Base-by-base conservation (phyloP, 2,329 filamentous ascomycete genomes). In the Cladosporium sp. region DNA sequence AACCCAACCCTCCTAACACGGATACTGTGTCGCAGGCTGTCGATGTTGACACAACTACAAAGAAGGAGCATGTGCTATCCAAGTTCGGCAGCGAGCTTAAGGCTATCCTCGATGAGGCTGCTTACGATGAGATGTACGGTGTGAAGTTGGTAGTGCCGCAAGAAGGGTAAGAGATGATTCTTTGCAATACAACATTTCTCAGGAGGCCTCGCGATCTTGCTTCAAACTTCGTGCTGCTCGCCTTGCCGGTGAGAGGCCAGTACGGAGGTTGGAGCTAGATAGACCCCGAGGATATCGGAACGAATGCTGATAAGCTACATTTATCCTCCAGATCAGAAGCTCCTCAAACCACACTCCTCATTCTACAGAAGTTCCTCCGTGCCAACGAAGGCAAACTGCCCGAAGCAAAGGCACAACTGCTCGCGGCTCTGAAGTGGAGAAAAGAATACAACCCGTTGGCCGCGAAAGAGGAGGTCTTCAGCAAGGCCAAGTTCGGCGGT, bases 331-430 rank as follows among this genome's bases (percentile, higher is more conserved):
- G 66, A 26, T 70, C 72, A 57, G 71, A 73, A 18, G 71, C 74
- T 47, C 84, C 92, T 73, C 84, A 93, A 62, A 91, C 91, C 64
- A 93, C 91, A 58, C 89, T 91, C 76, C 89, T 97, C 72, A 87
- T 97, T 61, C 84, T 97, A 59, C 92, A 96, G 77, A 98, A 97
- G 82, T 97, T 93, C 81, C 86, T 98, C 65, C 92, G 93, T 72
- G 94, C 93, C 76, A 97, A 97, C 77, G 88, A 89, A 68, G 89
- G 90, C 68, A 88, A 96, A 74, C 77, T 92, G 7, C 82, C 83
- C 63, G 89, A 89, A 75, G 92, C 93, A 18, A 88, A 89, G 75
- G 86, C 89, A 65, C 93, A 97, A 81, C 86, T 98, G 54, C 83
- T 82, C 66, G 88, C 90, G 73, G 93, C 93, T 1, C 84, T 97